Evolutionary conservation across 352 stramenopile species (phyloP), one percentile per base, ranked within the genome.

Genomic region (Phytophthora foliorum): DNA sequence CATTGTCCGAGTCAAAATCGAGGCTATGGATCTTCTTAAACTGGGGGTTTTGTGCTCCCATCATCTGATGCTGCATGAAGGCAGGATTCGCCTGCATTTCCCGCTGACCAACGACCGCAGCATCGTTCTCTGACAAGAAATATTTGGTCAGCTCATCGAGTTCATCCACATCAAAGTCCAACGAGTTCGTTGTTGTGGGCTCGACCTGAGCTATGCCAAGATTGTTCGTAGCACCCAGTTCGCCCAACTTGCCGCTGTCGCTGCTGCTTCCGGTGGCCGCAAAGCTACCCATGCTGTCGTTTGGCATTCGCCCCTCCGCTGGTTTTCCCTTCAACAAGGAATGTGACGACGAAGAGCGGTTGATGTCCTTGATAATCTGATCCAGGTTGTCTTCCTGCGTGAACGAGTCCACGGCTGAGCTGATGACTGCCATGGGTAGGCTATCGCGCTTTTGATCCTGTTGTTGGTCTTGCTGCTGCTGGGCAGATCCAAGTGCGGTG

Each of bases 1-100:
- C 41, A 21, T 90, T 80, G 14, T 81, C 69, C 0, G 69, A 79
- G 58, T 91, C 80, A 27, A 91, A 92, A 61, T 94, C 86, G 31
- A 94, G 78, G 62, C 86, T 94, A 61, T 92, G 84, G 42, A 84
- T 82, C 72, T 92, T 92, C 70, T 91, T 90, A 55, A 82, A 90
- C 16, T 51, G 44, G 14, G 41, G 49, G n/a, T 61, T 57, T 21
- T 45, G 58, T 25, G 39, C 36, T 36, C 21, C 50, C 29, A 63
- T 62, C 44, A 56, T 63, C 25, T 60, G 56, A 41, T 67, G 56
- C 21, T 65, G 62, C 17, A 49, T 38, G 2, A 56, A 25, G n/a
- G 6, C 64, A 32, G 55, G 53, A 8, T 80, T 62, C 10, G 44
- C 17, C 21, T 74, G 57, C 50, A 80, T 66, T 32, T 83, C 69